Evolutionary conservation across 1,284 basidiomycete genomes (phyloP), one percentile per base, ranked within the genome.

Genomic region (Mycosarcoma mackinlayi): DNA sequence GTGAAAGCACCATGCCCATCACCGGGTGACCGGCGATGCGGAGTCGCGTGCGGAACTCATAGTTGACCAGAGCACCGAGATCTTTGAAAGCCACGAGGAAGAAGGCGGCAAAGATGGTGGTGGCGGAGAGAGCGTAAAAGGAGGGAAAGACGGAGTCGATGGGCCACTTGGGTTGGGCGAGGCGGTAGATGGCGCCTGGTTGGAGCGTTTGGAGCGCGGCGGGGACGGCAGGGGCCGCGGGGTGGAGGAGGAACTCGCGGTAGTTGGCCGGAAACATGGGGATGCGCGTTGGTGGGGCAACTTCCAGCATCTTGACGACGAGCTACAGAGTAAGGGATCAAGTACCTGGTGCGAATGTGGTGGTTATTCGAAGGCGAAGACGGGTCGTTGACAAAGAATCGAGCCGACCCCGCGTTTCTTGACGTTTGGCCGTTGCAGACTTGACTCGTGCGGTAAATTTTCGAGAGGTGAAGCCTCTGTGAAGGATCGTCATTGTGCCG

Each of bases 111-210:
- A 69, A 59, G 27, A 59, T 47, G 13, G 58, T 57, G 8, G 60
- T 69, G 44, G 45, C 41, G 0, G 52, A 14, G 10, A 69, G 60
- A n/a, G 58, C 45, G 38, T 62, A 68, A 50, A 68, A 68, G 3
- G 66, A 69, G 3, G 66, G 66, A 46, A 54, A 46, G 33, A 53
- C 50, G 1, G 40, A 23, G n/a, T 58, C 55, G 10, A 46, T 44
- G 13, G 65, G 66, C 66, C 66, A 69, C 16, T 27, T 25, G 11
- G 66, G 66, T 27, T 69, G 66, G 13, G 66, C 66, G 23, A 69
- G 55, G 13, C 46, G 66, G 44, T 59, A 69, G 58, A 69, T 56
- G 39, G 58, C 45, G n/a, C 66, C 66, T 1, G 59, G 66, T 14
- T 39, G 38, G 6, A 69, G 52, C 5, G 48, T 57, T 35, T 61